phyloP scores from a whole-genome alignment of 768 basidiomycete genomes.

The Calocybe indica region DNA sequence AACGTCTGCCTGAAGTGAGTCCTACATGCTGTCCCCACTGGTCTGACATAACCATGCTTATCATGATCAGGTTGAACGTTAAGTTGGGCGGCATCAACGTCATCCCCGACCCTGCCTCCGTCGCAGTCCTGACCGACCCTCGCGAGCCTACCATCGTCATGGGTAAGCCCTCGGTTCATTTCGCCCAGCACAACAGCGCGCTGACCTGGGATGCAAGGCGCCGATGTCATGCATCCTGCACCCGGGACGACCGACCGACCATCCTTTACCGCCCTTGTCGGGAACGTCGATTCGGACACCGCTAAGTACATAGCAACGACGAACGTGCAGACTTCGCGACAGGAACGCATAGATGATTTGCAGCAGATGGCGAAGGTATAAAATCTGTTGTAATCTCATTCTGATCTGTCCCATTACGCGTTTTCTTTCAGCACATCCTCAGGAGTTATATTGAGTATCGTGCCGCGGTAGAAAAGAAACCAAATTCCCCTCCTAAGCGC shows the following conservation, averaged over 20 bases:
- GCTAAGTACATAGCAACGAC: slow-evolving; percentile 59
- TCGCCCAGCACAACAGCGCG: too few relatives aligned
- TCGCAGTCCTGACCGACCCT: slow-evolving; percentile 53
- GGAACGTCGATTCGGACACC: slow-evolving; percentile 62
- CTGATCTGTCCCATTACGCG: not conserved
- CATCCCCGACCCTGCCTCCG: slow-evolving; percentile 58
- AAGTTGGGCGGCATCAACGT: slow-evolving; percentile 82
- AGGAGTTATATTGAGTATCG: slow-evolving; percentile 51
- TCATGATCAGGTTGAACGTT: slow-evolving; percentile 57
- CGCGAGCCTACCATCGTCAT: slow-evolving; percentile 72
- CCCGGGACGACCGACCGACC: slow-evolving; percentile 69
- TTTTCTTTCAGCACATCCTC: slow-evolving; percentile 39
- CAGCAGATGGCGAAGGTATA: slow-evolving; percentile 55
- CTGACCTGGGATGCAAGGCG: slow-evolving; percentile 33
- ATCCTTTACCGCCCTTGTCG: slow-evolving; percentile 73
- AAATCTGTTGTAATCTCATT: not conserved
- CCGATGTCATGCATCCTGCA: slow-evolving; percentile 76
- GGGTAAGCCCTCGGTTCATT: slow-evolving; percentile 34
- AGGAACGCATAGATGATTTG: slow-evolving; percentile 69
- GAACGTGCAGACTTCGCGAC: slow-evolving; percentile 50
- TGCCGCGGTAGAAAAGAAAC: slow-evolving; percentile 35
- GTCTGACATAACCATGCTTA: not conserved
- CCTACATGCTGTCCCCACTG: not conserved
- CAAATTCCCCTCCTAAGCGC: slow-evolving; percentile 39
- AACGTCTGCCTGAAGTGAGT: slow-evolving; percentile 77